Percentiles rank a stretch among this genome's conserved stretches.
Evolutionary conservation across 2,329 filamentous ascomycete genomes (phyloP).

Genomic region (Diaporthe caulivora): DNA sequence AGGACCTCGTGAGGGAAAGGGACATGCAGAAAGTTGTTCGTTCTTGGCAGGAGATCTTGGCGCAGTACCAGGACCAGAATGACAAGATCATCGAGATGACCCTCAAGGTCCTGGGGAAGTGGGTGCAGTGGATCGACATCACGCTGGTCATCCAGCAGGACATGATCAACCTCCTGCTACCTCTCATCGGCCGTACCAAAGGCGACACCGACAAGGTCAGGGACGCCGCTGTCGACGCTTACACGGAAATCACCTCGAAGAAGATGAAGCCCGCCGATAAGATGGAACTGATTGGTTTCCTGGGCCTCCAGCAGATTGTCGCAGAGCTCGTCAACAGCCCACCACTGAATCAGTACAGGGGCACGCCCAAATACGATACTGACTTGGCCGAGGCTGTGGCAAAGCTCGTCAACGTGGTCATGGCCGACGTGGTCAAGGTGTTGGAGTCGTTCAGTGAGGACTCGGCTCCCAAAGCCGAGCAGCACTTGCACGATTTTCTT

Average conservation of each 20-base stretch:
- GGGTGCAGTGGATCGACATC: constrained; percentile 99
- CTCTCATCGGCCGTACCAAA: constrained; percentile 82
- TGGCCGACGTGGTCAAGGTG: constrained; percentile 88
- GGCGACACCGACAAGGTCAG: constrained; percentile 82
- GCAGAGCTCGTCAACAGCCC: constrained; percentile 87
- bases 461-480: constrained; percentile 80
- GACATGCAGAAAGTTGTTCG: constrained; percentile 90
- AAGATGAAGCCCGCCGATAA: constrained; percentile 97
- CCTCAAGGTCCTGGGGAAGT: constrained; percentile 91
- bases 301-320: constrained; percentile 89
- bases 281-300: constrained; percentile 90
- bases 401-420: constrained; percentile 91
- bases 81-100: constrained; percentile 86
- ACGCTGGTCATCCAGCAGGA: constrained; percentile 90
- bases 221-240: constrained; percentile 91
- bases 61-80: constrained; percentile 78
- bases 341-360: constrained; percentile 81
- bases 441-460: constrained; percentile 77
- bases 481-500: constrained; percentile 84
- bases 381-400: constrained; percentile 96
- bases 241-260: constrained; percentile 96
- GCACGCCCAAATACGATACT: constrained; percentile 90
- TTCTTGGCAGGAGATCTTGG: constrained; percentile 92
- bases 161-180: constrained; percentile 87
- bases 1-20: constrained; percentile 87